phyloP scores from a whole-genome alignment of 192 early-diverging fungal genomes.

The Spinellus fusiger region DNA sequence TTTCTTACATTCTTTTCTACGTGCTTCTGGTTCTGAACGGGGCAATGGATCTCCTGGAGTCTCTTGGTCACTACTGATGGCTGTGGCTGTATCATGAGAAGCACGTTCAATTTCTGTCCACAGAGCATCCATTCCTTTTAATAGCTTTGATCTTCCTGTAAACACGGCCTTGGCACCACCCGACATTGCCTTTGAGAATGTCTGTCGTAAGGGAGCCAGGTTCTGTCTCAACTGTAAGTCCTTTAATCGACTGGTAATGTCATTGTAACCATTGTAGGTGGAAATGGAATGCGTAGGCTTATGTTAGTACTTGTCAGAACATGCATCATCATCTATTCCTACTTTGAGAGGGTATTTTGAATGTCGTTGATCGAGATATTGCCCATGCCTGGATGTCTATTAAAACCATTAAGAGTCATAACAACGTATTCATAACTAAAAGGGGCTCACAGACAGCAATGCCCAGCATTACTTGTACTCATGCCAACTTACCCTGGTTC shows the following conservation, averaged over 20 bases:
- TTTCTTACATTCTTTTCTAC: no score
- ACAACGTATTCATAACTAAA: no score
- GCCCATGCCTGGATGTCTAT: slow-evolving; percentile 44
- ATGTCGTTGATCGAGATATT: slow-evolving; percentile 42
- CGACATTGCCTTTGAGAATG: slow-evolving; percentile 45
- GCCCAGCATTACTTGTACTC: no score
- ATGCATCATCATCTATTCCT: slow-evolving; percentile 5
- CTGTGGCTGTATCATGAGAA: neutral
- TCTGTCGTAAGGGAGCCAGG: slow-evolving; percentile 37
- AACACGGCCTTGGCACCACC: slow-evolving; percentile 42
- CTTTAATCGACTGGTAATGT: slow-evolving; percentile 35
- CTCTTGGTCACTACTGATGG: neutral
- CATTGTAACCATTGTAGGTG: neutral
- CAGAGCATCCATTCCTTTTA: slow-evolving; percentile 28
- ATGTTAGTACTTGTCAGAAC: no score
- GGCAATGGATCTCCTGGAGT: neutral
- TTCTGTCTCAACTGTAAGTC: slow-evolving; percentile 46
- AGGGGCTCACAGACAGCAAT: no score
- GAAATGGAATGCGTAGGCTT: no score
- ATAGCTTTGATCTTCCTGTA: slow-evolving; percentile 16
- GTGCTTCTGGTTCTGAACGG: neutral
- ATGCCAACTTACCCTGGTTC: slow-evolving; percentile 41
- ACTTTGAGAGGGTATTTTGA: slow-evolving; percentile 48
- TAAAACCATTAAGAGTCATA: neutral
- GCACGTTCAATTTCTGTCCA: slow-evolving; percentile 26